Base-by-base conservation (phyloP, 176 grass and related monocot species). In the Juncus inflexus region DNA sequence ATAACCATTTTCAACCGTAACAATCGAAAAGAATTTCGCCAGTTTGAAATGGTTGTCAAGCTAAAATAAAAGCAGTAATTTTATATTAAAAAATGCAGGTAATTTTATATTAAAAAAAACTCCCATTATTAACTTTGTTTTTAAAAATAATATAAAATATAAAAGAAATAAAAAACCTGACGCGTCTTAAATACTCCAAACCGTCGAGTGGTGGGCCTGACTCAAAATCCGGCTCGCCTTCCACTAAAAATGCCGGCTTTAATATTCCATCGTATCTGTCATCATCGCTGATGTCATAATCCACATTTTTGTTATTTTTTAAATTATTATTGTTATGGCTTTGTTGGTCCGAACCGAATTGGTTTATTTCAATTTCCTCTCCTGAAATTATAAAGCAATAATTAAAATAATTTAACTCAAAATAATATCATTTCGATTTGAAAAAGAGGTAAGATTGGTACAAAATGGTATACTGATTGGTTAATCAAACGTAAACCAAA, bases 191-290 rank as follows among this genome's bases (percentile, higher is more conserved):
- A 77, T 89, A 97, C 82, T 97, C 92, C 3, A 87, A 89, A 12
- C 92, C 92, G 38, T 97, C 92, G 0, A 82, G 45, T 3, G 87
- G 87, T 63, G 90, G 82, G 1, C 82, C 87, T 2, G 87, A 97
- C 40, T 89, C 92, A 11, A 97, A 91, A 77, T 97, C 87, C 70
- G 92, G 87, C 11, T 97, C 92, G 41, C 92, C 92, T 49, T 89
- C 84, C 41, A 97, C 71, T 1, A 73, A 59, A 86, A 96, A 88
- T 0, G 92, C 92, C 11, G 82, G 87, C 70, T 80, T 96, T 50
- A 84, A 55, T 75, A 96, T 89, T n/a, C 84, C 83, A 0, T 79
- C 66, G 42, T 81, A 83, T 12, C 81, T 85, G 81, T 89, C 79
- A 9, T 91, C 84, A 52, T 85, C 88, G 54, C 54, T 58, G 9